phyloP scores from a whole-genome alignment of 2,329 filamentous ascomycete species.

The Nectriaceae sp. region DNA sequence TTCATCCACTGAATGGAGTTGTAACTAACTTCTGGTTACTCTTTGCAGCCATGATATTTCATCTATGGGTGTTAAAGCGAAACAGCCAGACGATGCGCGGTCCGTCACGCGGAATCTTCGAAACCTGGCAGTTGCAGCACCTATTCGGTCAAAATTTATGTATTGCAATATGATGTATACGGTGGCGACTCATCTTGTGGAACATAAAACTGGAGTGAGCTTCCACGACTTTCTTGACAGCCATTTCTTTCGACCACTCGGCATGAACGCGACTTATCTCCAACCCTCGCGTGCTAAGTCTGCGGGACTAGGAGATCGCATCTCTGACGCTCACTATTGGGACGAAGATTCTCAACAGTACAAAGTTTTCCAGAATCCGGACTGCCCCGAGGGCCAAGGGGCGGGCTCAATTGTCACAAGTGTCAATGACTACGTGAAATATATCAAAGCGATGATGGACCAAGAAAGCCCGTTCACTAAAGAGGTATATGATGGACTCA shows the following conservation, averaged over 20 bases:
- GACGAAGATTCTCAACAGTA: too few relatives aligned
- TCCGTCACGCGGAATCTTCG: constrained; percentile 30
- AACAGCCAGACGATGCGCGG: constrained; percentile 19
- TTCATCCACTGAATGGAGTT: too few relatives aligned
- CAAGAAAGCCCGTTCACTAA: constrained; percentile 24
- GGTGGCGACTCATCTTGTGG: constrained; percentile 25
- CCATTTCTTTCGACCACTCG: constrained; percentile 26
- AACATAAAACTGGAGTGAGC: constrained; percentile 12
- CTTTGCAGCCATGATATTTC: constrained; percentile 24
- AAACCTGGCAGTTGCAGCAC: constrained; percentile 25
- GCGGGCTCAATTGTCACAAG: constrained; percentile 32
- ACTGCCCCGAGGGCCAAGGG: constrained; percentile 30
- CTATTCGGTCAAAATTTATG: constrained; percentile 23
- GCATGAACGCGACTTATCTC: constrained; percentile 28
- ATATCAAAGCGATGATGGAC: constrained; percentile 29
- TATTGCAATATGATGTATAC: constrained; percentile 34
- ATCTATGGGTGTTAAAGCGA: constrained; percentile 18
- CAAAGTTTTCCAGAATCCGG: too few relatives aligned
- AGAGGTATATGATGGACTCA: constrained; percentile 23
- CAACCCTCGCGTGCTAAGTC: constrained; percentile 17
- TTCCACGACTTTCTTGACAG: constrained; percentile 25
- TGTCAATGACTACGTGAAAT: constrained; percentile 31
- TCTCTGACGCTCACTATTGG: too few relatives aligned
- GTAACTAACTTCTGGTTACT: background rate
- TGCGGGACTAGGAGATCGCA: constrained; percentile 19